These are phyloP conservation scores for Agrocybe pediades DNA, from an alignment of 768 basidiomycete species.

Conservation along the genomic window DNA sequence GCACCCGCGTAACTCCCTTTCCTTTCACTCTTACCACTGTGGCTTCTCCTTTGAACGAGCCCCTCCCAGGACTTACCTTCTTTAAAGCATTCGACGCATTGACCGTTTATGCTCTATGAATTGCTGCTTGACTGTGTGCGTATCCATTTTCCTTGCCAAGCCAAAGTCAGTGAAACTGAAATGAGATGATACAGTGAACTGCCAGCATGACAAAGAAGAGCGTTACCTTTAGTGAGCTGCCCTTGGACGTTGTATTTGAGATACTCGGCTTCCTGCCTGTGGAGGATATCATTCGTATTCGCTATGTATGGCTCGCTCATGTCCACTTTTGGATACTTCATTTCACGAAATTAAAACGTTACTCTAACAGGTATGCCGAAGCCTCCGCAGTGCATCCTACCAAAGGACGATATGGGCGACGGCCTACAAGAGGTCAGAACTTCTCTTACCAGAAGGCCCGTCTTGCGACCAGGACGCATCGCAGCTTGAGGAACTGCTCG, in stretches of 20 bases:
- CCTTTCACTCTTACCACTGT: background rate
- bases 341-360: background rate
- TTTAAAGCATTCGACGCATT: too few relatives aligned
- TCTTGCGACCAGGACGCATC: slow-evolving; percentile 12
- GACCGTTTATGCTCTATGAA: too few relatives aligned
- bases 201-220: background rate
- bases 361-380: slow-evolving; percentile 18
- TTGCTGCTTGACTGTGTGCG: too few relatives aligned
- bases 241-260: slow-evolving; percentile 22
- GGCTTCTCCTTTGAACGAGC: too few relatives aligned
- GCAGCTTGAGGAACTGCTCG: slow-evolving; percentile 18
- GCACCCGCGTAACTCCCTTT: background rate
- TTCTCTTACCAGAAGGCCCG: slow-evolving; percentile 21
- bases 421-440: slow-evolving; percentile 15
- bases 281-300: slow-evolving; percentile 18
- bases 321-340: background rate
- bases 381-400: slow-evolving; percentile 14
- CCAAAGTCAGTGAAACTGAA: too few relatives aligned
- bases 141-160: too few relatives aligned
- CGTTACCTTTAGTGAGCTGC: slow-evolving; percentile 8
- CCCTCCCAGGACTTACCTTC: too few relatives aligned
- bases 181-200: background rate
- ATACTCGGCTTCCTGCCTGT: slow-evolving; percentile 19
- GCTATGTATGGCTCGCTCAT: slow-evolving; percentile 14
- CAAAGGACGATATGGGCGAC: slow-evolving; percentile 23